Base-by-base conservation (phyloP, 1,139 yeast genomes). In the Hemisphaericaspora subhashii region DNA sequence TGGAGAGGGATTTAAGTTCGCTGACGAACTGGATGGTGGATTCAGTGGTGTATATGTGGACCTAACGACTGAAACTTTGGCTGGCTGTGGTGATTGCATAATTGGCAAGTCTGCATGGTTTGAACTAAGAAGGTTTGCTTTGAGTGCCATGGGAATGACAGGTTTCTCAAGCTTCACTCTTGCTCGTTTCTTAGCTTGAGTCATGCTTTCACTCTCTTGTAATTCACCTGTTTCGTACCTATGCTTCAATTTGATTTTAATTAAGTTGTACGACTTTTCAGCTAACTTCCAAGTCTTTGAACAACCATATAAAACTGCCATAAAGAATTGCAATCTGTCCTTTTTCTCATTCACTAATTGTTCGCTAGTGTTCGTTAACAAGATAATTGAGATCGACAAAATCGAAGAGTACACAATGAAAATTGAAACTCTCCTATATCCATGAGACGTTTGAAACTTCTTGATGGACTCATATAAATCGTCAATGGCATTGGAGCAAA, bases 201-300 rank as follows among this genome's bases (percentile, higher is more conserved):
- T 30, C 11, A 26, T 4, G 20, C 16, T 9, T 21, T 34, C 27
- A 29, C 26, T 22, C n/a, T 30, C 42, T 34, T 38, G 38, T 22
- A 36, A 35, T 15, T 40, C 48, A 3, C 39, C 47, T 18, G 32
- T 47, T 24, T 51, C 58, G 26, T 47, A 48, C 28, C 51, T 42
- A 16, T 54, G 47, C 30, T 58, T 57, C 33, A 68, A 53, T 43
- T 64, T 66, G n/a, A 60, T 50, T 20, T 65, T 62, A 39, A 74
- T 71, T 44, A 73, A 58, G 33, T 61, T 56, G 48, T 65, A 68
- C 0, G 78, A 72, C 43, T 71, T 73, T 42, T 71, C 75, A 1
- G 78, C 75, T 43, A 74, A 52, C 34, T 64, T 69, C 80, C 80
- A 74, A 1, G 78, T 73, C 41, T 58, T 61, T 5, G 73, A 71